Base-by-base conservation (phyloP, 768 basidiomycete genomes). In the Paxillus involutus region DNA sequence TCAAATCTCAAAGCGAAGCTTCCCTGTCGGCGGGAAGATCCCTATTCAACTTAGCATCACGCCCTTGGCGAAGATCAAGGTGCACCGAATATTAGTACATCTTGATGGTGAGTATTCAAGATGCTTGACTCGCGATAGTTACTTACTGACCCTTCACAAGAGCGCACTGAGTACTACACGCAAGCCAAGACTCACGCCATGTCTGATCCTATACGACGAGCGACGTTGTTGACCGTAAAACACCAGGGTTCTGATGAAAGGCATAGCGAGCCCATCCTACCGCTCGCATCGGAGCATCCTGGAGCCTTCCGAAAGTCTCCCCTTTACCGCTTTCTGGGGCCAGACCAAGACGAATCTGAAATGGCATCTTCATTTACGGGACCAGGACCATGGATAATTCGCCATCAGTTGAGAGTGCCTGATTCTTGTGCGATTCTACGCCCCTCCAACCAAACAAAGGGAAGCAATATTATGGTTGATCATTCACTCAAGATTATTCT, bases 311-410 rank as follows among this genome's bases (percentile, higher is more conserved):
- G 69, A 37, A 73, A 80, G 8, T 93, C 91, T 0, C 91, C 95
- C 0, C 71, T 96, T 1, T 71, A 79, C 39, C 69, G 72, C 8
- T 64, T 88, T 19, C 64, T 82, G 19, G 66, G 71, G 5, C 74
- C 78, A 3, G 78, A 78, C 24, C 75, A 78, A 43, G 80, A 84
- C 59, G 62, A 79, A 29, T 81, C 80, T 0, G 84, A 87, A 49
- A 67, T 80, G 46, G 82, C 79, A 29, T 82, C 86, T 19, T 76
- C 64, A 42, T 71, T 82, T 56, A 86, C 86, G 84, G 88, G 88
- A 29, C 82, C 83, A 3, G 95, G 96, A 0, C 95, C 96, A 12
- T 98, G 95, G 95, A 77, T 79, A 9, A 80, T 98, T 55, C 82
- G 85, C 52, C 79, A 82, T 49, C 75, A 82, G 30, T 65, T 98